Evolutionary conservation across 2,329 filamentous ascomycete species (phyloP), one percentile per base, ranked within the genome.

Genomic region (Pestalotiopsis sp.): DNA sequence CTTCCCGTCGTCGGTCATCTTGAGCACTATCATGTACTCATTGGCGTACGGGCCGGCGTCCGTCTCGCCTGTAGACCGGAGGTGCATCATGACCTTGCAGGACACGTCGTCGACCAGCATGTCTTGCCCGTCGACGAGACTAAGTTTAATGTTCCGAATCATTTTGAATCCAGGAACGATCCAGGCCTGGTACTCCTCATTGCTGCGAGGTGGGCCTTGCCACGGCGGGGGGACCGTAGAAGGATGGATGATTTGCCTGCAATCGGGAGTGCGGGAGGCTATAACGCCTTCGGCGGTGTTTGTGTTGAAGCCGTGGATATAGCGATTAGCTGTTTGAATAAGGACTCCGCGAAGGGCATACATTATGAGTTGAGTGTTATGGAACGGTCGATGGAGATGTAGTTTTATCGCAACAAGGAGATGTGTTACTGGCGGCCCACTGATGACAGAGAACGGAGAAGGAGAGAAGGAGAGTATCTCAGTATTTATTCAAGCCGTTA

Each of bases 1-100:
- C 64, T 45, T 71, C 1, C 73, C 73, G 45, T 74, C 72, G 23
- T 72, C 58, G 41, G 68, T 73, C 63, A 75, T 52, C 27, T 72
- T 75, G 25, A 75, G 61, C 12, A 70, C 61, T 59, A 68, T 70
- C 12, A 75, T 65, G 38, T 74, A 75, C 64, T 75, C 74, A 49
- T 74, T 74, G 64, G 70, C 57, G 36, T 75, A 75, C 13, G 69
- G 39, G 5, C 72, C 74, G 27, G 65, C 27, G 9, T 65, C 56
- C 0, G 72, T 73, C 4, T 73, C 67, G 31, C 69, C 65, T 12
- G 58, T 62, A n/a, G 73, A 75, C 58, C 68, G 73, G 31, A 73
- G 63, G 36, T 75, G 71, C 58, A 74, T 7, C 23, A 70, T 39
- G 41, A 72, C 71, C 69, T 73, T 72, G 31, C 71, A 68, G 23